These are phyloP conservation scores for Geotrichum europaeum DNA, from an alignment of 1,139 yeast genomes.

Conservation along the genomic window DNA sequence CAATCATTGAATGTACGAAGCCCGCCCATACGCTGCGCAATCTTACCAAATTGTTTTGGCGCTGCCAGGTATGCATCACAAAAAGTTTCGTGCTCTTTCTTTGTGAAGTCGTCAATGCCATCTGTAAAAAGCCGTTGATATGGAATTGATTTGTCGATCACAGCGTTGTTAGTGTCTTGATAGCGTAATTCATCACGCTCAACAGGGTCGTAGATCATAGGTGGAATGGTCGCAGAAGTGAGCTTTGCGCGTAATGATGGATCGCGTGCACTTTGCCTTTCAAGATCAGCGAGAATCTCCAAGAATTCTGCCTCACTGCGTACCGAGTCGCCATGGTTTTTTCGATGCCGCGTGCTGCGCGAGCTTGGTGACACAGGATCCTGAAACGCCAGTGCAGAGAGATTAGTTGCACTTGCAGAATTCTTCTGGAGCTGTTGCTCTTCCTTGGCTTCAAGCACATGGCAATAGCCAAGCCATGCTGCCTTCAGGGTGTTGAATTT, in stretches of 20 bases:
- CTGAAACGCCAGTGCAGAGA: background rate
- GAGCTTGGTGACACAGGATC: constrained; percentile 11
- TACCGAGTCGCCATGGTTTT: constrained; percentile 68
- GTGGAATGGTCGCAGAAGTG: constrained; percentile 80
- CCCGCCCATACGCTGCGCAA: constrained; percentile 76
- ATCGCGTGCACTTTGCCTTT: constrained; percentile 71
- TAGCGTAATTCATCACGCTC: constrained; percentile 45
- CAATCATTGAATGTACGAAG: constrained; percentile 78
- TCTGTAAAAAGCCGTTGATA: constrained; percentile 59
- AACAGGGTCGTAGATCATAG: constrained; percentile 63
- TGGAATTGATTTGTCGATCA: constrained; percentile 50
- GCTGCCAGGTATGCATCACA: constrained; percentile 69
- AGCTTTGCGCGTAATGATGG: constrained; percentile 77
- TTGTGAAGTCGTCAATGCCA: constrained; percentile 63
- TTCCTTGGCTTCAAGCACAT: constrained; percentile 47
- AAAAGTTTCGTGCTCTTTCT: constrained; percentile 70
- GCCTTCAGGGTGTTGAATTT: constrained; percentile 42
- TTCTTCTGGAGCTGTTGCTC: constrained; percentile 11
- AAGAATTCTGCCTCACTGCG: constrained; percentile 85
- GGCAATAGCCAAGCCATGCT: constrained; percentile 46
- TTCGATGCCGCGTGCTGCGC: constrained; percentile 28
- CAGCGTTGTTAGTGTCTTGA: constrained; percentile 66
- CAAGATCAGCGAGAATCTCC: constrained; percentile 67
- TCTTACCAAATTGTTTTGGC: constrained; percentile 91
- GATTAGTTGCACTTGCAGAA: background rate